phyloP scores from a whole-genome alignment of 805 yeast genomes.

The Schwanniomyces occidentalis region DNA sequence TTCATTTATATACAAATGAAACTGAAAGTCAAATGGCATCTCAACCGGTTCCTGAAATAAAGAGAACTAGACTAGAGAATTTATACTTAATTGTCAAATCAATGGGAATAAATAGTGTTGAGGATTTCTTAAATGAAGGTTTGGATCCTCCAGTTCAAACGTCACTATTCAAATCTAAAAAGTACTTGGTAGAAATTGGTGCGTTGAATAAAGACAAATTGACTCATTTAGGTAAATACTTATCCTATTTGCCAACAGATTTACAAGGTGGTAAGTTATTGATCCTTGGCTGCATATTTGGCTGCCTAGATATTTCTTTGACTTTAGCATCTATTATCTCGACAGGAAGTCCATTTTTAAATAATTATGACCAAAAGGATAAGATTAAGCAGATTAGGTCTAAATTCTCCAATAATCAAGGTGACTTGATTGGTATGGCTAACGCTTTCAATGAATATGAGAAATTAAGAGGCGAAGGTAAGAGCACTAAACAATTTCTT shows the following conservation, averaged over 20 bases:
- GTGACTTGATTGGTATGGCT: conserved; percentile 73
- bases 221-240: conserved; percentile 76
- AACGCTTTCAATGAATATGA: conserved; percentile 59
- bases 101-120: conserved; percentile 79
- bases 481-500: conserved; percentile 45
- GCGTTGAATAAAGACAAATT: conserved; percentile 54
- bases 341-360: conserved; percentile 71
- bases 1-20: conserved; percentile 69
- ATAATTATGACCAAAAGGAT: conserved; percentile 63
- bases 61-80: conserved; percentile 79
- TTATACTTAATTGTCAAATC: conserved; percentile 81
- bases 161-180: conserved; percentile 52
- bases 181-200: conserved; percentile 66
- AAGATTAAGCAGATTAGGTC: conserved; percentile 50
- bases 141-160: conserved; percentile 73
- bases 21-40: conserved; percentile 57
- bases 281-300: conserved; percentile 78
- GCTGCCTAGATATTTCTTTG: conserved; percentile 75
- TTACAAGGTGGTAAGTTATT: conserved; percentile 81
- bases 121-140: conserved; percentile 67
- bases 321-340: conserved; percentile 78
- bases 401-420: conserved; percentile 51
- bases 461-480: conserved; percentile 16
- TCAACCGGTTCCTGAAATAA: conserved; percentile 87
- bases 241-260: conserved; percentile 84